A percentile compares a stretch with the other conserved stretches of the same genome.
Evolutionary conservation across 225 moss, liverwort and hornwort genomes (phyloP).

Genomic region (Thuidium tamariscinum): DNA sequence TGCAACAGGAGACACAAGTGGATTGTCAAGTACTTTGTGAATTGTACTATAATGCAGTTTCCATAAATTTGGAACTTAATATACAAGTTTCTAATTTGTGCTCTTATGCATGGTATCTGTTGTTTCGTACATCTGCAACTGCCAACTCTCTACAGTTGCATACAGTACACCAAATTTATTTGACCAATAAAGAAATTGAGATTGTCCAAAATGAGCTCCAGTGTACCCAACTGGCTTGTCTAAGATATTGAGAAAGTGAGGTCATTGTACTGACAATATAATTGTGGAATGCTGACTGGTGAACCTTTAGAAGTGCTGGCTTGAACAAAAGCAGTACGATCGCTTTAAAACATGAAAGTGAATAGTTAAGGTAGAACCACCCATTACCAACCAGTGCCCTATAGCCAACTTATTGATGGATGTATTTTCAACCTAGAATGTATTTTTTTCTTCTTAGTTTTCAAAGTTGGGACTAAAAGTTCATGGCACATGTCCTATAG

Average conservation of each 20-base stretch:
- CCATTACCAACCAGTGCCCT: too few species aligned
- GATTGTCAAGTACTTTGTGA: not conserved
- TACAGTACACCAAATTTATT: not conserved
- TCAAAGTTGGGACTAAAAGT: too few species aligned
- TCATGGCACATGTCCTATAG: too few species aligned
- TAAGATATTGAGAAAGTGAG: not conserved
- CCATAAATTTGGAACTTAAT: not conserved
- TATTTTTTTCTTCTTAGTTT: too few species aligned
- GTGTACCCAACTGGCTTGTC: not conserved
- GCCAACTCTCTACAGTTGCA: not conserved
- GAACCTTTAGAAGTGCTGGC: not conserved
- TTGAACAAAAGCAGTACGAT: not conserved
- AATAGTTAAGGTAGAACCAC: too few species aligned
- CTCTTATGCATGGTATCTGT: not conserved
- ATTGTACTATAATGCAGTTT: constrained; percentile 11
- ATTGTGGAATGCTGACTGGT: not conserved
- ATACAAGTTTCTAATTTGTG: not conserved
- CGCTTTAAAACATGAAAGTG: not conserved
- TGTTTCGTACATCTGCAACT: not conserved
- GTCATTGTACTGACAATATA: too few species aligned
- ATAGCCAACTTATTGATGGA: too few species aligned
- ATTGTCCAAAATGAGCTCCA: not conserved
- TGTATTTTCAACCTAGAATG: too few species aligned
- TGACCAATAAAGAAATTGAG: not conserved
- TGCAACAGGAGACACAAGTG: not conserved